Evolutionary conservation across 2,329 filamentous ascomycete genomes (phyloP).

Genomic region (Clarireedia monteithiana): DNA sequence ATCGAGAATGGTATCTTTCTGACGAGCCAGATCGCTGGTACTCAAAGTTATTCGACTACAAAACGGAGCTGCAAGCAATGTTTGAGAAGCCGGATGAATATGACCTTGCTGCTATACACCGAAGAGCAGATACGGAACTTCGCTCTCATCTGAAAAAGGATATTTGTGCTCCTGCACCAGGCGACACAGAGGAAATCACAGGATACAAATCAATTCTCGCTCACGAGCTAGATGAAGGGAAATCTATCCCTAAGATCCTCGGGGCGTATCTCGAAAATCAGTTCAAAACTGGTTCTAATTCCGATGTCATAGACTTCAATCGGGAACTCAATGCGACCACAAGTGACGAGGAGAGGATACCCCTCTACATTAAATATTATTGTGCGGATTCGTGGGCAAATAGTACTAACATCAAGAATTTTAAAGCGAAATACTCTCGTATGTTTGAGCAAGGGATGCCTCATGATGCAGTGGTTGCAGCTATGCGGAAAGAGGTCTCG

Average conservation of each 20-base stretch:
- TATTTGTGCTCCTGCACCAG: slow-evolving; percentile 13
- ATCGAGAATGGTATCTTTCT: slow-evolving; percentile 23
- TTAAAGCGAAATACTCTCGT: slow-evolving; percentile 26
- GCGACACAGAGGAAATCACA: slow-evolving; percentile 9
- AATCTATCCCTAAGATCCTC: slow-evolving; percentile 13
- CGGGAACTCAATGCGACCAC: slow-evolving; percentile 14
- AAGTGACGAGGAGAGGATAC: slow-evolving; percentile 19
- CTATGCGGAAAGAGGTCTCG: slow-evolving; percentile 23
- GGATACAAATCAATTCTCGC: slow-evolving; percentile 8
- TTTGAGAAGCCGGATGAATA: slow-evolving; percentile 17
- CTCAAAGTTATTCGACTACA: slow-evolving; percentile 13
- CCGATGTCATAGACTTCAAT: slow-evolving; percentile 12
- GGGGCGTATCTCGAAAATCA: slow-evolving; percentile 12
- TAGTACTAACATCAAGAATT: slow-evolving; percentile 18
- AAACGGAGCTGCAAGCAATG: slow-evolving; percentile 14
- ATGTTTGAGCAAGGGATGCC: slow-evolving; percentile 21
- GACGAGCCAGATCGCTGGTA: slow-evolving; percentile 20
- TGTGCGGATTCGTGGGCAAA: slow-evolving; percentile 17
- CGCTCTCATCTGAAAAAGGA: slow-evolving; percentile 21
- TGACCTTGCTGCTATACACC: slow-evolving; percentile 20
- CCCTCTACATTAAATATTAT: slow-evolving; percentile 23
- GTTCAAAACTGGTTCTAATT: slow-evolving; percentile 4
- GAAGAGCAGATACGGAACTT: slow-evolving; percentile 15
- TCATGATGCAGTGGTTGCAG: slow-evolving; percentile 21
- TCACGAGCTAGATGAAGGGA: slow-evolving; percentile 12